phyloP scores from a whole-genome alignment of 805 yeast genomes.

The Kodamaea lidongshanica region DNA sequence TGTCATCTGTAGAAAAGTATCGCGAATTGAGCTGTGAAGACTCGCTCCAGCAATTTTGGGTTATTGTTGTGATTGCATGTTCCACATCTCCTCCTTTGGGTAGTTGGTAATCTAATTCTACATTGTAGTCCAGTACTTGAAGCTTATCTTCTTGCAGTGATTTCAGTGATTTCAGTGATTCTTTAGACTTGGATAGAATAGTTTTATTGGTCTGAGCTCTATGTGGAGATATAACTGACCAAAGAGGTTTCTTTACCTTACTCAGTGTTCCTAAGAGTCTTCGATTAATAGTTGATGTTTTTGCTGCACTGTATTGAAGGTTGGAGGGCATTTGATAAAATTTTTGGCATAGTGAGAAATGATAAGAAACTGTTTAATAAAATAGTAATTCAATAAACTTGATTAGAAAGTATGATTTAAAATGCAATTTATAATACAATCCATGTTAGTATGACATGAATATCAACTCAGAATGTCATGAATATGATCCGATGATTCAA shows the following conservation, averaged over 20 bases:
- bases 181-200: constrained; percentile 2
- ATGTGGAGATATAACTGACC: too few relatives aligned
- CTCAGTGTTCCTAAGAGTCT: constrained; percentile 12
- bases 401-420: too few relatives aligned
- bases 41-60: constrained; percentile 36
- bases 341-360: too few relatives aligned
- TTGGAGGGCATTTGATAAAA: constrained; percentile 15
- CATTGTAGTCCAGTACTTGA: constrained; percentile 29
- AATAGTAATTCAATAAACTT: too few relatives aligned
- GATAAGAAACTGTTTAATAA: too few relatives aligned
- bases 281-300: constrained; percentile 28
- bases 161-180: neutral
- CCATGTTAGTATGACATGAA: too few relatives aligned
- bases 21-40: constrained; percentile 22
- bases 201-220: constrained; percentile 7
- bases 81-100: constrained; percentile 24
- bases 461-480: too few relatives aligned
- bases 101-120: constrained; percentile 35
- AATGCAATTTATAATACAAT: too few relatives aligned
- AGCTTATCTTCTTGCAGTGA: constrained; percentile 6
- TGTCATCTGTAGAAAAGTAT: constrained; percentile 14
- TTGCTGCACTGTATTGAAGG: constrained; percentile 35
- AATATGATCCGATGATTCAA: too few relatives aligned
- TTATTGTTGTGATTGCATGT: constrained; percentile 27
- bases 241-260: constrained; percentile 2